These are phyloP conservation scores for Mycena floridula DNA, from an alignment of 768 basidiomycete genomes.

Conservation along the genomic window DNA sequence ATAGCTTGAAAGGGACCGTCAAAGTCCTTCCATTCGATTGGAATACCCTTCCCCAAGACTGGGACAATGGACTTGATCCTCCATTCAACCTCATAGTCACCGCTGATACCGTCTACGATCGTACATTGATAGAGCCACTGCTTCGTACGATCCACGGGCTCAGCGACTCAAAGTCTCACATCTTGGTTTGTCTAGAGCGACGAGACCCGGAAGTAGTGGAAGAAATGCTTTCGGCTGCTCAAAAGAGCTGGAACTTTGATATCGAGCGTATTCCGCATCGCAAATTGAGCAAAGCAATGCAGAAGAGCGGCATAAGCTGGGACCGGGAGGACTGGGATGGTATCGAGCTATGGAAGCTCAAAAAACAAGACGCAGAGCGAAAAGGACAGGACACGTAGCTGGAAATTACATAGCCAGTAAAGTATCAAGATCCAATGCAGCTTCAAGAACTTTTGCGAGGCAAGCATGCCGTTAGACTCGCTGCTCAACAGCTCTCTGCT, in stretches of 20 bases:
- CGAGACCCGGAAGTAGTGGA: constrained; percentile 68
- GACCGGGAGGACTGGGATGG: constrained; percentile 69
- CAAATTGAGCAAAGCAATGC: constrained; percentile 56
- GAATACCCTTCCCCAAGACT: constrained; percentile 45
- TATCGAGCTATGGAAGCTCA: constrained; percentile 78
- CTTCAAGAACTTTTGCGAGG: too few relatives aligned
- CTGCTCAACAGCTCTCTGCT: too few relatives aligned
- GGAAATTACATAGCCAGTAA: too few relatives aligned
- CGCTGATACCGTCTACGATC: constrained; percentile 76
- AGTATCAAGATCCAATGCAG: too few relatives aligned
- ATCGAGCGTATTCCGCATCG: constrained; percentile 54
- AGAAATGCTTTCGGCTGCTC: constrained; percentile 43
- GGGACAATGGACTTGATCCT: constrained; percentile 27
- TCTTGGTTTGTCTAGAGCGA: constrained; percentile 68
- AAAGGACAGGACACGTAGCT: too few relatives aligned
- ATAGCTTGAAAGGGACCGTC: constrained; percentile 36
- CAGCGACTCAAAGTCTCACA: constrained; percentile 24
- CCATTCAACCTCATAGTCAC: constrained; percentile 76
- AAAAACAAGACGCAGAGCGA: too few relatives aligned
- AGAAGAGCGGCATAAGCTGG: constrained; percentile 56
- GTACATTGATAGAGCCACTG: constrained; percentile 59
- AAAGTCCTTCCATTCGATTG: constrained; percentile 68
- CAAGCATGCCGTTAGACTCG: too few relatives aligned
- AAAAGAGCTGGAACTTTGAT: constrained; percentile 57
- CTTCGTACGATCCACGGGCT: constrained; percentile 60